These are phyloP conservation scores for Blastobotrys aristatus DNA, from an alignment of 1,139 yeast species.

Conservation along the genomic window DNA sequence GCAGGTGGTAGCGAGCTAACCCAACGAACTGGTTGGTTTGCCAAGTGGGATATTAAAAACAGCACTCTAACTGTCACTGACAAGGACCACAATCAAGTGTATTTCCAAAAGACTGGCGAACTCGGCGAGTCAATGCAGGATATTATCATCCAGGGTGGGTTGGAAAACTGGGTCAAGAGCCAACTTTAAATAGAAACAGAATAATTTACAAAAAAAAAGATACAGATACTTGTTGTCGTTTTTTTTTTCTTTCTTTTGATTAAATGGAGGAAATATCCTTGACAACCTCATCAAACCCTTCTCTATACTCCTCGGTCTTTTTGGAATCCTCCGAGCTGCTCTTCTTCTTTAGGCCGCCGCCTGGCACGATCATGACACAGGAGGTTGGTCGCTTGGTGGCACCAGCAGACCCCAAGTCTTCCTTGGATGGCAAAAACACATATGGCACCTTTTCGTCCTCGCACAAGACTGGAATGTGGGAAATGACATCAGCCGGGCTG, in stretches of 20 bases:
- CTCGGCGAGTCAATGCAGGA: constrained; percentile 93
- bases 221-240: neutral
- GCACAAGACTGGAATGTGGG: constrained; percentile 95
- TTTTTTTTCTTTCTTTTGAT: neutral
- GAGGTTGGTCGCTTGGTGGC: constrained; percentile 99
- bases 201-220: neutral
- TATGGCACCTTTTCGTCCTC: constrained; percentile 90
- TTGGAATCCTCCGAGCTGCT: constrained; percentile 56
- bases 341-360: constrained; percentile 83
- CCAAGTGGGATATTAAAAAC: constrained; percentile 87
- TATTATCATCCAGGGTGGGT: constrained; percentile 93
- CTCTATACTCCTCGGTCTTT: constrained; percentile 80
- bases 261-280: constrained; percentile 56
- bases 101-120: constrained; percentile 89
- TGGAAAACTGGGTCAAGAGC: constrained; percentile 88
- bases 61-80: constrained; percentile 77
- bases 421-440: constrained; percentile 92
- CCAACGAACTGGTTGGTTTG: constrained; percentile 88
- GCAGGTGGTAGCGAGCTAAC: constrained; percentile 61
- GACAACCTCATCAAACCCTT: constrained; percentile 86
- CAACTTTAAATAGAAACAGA: constrained; percentile 7
- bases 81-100: constrained; percentile 52
- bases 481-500: constrained; percentile 94
- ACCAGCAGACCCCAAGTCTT: constrained; percentile 97
- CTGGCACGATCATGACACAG: constrained; percentile 96